phyloP scores from a whole-genome alignment of 192 early-diverging fungal species.

The Thamnidium elegans region DNA sequence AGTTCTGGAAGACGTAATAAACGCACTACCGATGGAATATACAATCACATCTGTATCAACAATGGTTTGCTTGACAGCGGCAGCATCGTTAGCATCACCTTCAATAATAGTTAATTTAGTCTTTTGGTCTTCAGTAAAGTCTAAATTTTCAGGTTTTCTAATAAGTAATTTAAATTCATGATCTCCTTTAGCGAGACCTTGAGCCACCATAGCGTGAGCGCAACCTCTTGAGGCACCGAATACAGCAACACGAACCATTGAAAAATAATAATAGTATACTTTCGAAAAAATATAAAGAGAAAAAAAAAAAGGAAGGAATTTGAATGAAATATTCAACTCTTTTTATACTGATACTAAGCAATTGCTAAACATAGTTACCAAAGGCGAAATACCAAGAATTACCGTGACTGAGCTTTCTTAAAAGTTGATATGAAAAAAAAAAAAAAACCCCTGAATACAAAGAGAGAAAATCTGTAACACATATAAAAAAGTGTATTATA shows the following conservation, averaged over 20 bases:
- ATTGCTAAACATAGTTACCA: no score
- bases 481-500: no score
- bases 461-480: no score
- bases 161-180: constrained; percentile 32
- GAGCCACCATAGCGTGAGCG: constrained; percentile 21
- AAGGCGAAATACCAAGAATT: no score
- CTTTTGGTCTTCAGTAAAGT: constrained; percentile 39
- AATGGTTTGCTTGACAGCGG: constrained; percentile 35
- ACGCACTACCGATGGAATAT: constrained; percentile 36
- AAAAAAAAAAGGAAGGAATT: background rate
- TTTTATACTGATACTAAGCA: no score
- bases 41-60: constrained; percentile 37
- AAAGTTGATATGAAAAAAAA: no score
- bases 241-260: constrained; percentile 14
- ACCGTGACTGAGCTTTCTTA: no score
- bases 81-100: constrained; percentile 39
- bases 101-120: constrained; percentile 34
- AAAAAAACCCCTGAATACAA: no score
- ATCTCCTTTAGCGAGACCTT: background rate
- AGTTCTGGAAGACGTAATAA: constrained; percentile 10
- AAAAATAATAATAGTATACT: background rate
- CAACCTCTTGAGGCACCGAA: constrained; percentile 21
- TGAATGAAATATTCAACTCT: no score
- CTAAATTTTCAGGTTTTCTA: constrained; percentile 37
- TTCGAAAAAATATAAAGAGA: no score